Evolutionary conservation across 2,329 filamentous ascomycete species (phyloP), one percentile per base, ranked within the genome.

Genomic region (Nannizzia gypsea): DNA sequence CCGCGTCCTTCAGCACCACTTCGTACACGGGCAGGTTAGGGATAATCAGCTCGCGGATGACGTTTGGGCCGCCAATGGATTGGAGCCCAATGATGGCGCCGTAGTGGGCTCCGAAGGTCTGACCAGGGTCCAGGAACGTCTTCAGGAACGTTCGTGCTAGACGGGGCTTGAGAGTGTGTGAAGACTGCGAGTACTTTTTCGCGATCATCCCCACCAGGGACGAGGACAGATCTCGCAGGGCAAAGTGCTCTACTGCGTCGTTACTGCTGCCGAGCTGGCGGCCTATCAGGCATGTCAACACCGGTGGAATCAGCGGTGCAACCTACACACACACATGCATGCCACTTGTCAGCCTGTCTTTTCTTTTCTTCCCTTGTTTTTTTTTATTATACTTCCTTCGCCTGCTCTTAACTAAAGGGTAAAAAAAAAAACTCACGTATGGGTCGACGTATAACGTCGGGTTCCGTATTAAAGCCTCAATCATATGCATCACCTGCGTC

Each of bases 81-180:
- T 86, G 80, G 2, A 99, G 78, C 1, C 91, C 92, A 31, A 85
- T 82, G 22, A 99, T 81, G 5, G 92, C 90, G 50, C 93, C 93
- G 70, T 93, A 99, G 68, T 96, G 89, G 1, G 92, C 87, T 1
- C 88, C 84, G 0, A 90, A 82, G 0, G 90, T 85, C 69, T 91
- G 90, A 48, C 85, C 84, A 0, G 90, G 89, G 68, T 96, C 91
- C 31, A 99, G 81, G 72, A 96, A 92, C 67, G 88, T 85, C 75
- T 96, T 96, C 36, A 97, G 81, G 68, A 90, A 96, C 0, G 91
- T 93, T n/a, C 93, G 83, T 3, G 90, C 91, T 31, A 99, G 85
- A 64, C 95, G 89, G 1, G 91, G 86, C 60, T 90, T 89, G 26
- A 97, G 82, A 13, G 90, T 86, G 48, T 88, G 85, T 61, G 91